Evolutionary conservation across 2,329 filamentous ascomycete genomes (phyloP).

Genomic region (Lomentospora prolificans): DNA sequence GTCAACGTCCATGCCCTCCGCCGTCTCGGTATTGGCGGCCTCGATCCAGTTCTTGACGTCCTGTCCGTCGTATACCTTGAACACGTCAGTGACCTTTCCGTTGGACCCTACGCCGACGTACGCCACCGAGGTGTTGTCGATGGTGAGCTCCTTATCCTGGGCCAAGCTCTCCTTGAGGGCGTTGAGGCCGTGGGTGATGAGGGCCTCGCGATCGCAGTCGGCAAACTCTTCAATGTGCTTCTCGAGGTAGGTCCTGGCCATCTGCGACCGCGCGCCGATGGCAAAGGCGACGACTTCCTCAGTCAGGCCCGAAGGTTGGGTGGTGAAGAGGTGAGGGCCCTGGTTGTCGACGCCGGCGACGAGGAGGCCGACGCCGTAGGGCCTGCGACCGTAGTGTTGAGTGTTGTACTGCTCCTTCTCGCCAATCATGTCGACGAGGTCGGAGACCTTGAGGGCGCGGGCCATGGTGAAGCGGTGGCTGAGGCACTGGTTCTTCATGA

Average conservation of each 20-base stretch:
- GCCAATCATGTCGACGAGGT: conserved; percentile 83
- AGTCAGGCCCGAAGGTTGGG: conserved; percentile 91
- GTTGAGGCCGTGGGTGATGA: conserved; percentile 81
- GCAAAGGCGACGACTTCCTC: conserved; percentile 96
- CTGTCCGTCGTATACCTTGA: conserved; percentile 84
- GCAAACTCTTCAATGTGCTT: conserved; percentile 79
- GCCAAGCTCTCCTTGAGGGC: conserved; percentile 92
- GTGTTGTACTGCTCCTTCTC: conserved; percentile 97
- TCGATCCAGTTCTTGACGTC: conserved; percentile 82
- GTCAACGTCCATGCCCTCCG: conserved; percentile 27
- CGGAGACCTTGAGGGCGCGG: conserved; percentile 81
- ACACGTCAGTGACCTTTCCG: conserved; percentile 54
- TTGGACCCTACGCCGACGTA: conserved; percentile 57
- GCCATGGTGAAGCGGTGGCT: conserved; percentile 92
- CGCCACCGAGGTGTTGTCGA: conserved; percentile 92
- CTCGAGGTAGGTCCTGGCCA: conserved; percentile 95
- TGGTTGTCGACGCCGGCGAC: conserved; percentile 88
- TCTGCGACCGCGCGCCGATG: conserved; percentile 92
- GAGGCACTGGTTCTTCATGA: conserved; percentile 99
- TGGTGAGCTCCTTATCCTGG: conserved; percentile 94
- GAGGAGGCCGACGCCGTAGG: conserved; percentile 81
- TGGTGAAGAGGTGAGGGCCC: conserved; percentile 94
- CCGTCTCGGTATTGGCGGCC: conserved; percentile 37
- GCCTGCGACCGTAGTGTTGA: conserved; percentile 85
- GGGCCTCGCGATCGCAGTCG: conserved; percentile 66